Evolutionary conservation across 768 basidiomycete species (phyloP).

Genomic region (Mycena venus): DNA sequence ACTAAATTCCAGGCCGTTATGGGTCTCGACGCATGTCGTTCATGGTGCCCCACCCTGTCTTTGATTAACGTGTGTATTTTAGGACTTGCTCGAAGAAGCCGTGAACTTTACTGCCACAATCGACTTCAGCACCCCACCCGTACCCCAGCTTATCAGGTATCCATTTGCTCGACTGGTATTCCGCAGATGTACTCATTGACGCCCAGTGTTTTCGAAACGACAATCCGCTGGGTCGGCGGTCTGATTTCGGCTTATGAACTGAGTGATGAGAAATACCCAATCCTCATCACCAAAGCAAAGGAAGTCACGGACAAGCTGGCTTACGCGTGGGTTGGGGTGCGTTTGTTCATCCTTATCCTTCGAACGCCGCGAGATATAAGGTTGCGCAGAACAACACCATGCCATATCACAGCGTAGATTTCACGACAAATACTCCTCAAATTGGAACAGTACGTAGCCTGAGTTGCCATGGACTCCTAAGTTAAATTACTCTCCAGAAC

Average conservation of each 20-base stretch:
- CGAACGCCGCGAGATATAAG: not conserved
- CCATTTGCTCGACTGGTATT: slow-evolving; percentile 28
- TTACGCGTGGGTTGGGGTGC: slow-evolving; percentile 65
- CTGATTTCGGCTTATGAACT: slow-evolving; percentile 79
- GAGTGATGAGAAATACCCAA: slow-evolving; percentile 62
- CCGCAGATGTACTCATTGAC: slow-evolving; percentile 29
- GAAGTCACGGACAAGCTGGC: slow-evolving; percentile 74
- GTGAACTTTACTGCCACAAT: slow-evolving; percentile 54
- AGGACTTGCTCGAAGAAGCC: slow-evolving; percentile 59
- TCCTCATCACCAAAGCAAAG: slow-evolving; percentile 72
- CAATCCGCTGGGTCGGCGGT: slow-evolving; percentile 80
- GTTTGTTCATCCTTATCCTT: not conserved
- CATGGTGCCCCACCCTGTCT: not conserved
- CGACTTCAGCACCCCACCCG: slow-evolving; percentile 66
- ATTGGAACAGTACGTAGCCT: not conserved
- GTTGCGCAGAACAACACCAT: slow-evolving; percentile 51
- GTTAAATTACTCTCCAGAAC: slow-evolving; percentile 43
- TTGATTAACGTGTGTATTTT: not conserved
- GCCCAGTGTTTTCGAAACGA: slow-evolving; percentile 80
- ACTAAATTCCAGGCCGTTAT: slow-evolving; percentile 58
- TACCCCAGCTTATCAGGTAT: slow-evolving; percentile 55
- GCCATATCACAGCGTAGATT: slow-evolving; percentile 58
- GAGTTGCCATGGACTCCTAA: not conserved
- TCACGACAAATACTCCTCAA: slow-evolving; percentile 39
- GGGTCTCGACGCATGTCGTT: slow-evolving; percentile 46